A percentile compares a stretch with the other conserved stretches of the same genome.
phyloP scores from a whole-genome alignment of 768 basidiomycete genomes.

The Agaricus subrufescens region DNA sequence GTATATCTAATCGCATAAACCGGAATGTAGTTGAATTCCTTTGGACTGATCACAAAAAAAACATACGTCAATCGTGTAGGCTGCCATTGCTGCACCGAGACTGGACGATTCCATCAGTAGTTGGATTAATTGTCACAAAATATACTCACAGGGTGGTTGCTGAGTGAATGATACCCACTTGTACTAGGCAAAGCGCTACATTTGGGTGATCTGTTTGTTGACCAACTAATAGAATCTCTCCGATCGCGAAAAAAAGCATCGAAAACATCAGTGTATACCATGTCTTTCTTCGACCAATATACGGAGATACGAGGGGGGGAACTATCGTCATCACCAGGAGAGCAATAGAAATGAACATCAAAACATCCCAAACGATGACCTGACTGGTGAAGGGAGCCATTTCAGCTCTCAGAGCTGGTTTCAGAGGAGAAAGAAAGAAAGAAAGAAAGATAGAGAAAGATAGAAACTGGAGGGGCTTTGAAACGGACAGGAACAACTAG shows the following conservation, averaged over 20 bases:
- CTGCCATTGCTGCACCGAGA: background rate
- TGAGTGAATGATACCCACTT: background rate
- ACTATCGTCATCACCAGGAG: conserved; percentile 6
- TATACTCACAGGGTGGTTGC: background rate
- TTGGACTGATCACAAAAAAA: background rate
- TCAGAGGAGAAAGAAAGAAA: background rate
- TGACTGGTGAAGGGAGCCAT: background rate
- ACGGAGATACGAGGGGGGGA: conserved; percentile 2
- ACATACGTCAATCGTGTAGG: conserved; percentile 2
- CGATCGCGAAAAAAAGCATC: background rate
- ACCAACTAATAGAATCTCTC: background rate
- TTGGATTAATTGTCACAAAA: background rate
- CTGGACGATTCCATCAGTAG: background rate
- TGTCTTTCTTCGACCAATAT: conserved; percentile 6
- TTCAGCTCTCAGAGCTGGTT: conserved; percentile 3
- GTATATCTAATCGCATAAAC: background rate
- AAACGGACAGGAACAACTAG: background rate
- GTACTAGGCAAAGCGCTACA: background rate
- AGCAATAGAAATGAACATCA: conserved; percentile 5
- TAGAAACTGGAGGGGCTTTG: background rate
- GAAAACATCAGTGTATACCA: conserved; percentile 7
- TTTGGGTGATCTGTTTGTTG: background rate
- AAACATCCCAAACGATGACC: conserved; percentile 4
- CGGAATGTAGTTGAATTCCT: background rate
- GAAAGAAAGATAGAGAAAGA: background rate